Evolutionary conservation across 2,329 filamentous ascomycete species (phyloP).

Genomic region (Albophoma yamanashiensis): DNA sequence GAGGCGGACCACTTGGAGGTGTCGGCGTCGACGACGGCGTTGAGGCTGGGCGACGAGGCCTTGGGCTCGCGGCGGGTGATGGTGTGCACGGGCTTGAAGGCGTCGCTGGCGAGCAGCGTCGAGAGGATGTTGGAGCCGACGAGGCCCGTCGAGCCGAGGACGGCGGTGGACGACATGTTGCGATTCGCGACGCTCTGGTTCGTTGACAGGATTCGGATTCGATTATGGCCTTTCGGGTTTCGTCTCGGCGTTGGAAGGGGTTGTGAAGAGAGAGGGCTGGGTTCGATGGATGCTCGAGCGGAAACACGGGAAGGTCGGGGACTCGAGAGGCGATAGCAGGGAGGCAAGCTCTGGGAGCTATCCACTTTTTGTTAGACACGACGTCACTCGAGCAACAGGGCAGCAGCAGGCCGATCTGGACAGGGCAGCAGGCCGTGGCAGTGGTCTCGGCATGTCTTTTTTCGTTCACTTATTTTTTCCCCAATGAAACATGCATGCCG

Average conservation of each 20-base stretch:
- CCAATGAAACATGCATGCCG: background rate
- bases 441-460: background rate
- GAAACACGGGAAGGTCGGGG: background rate
- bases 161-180: conserved; percentile 30
- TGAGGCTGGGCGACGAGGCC: conserved; percentile 46
- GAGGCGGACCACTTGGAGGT: conserved; percentile 55
- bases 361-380: background rate
- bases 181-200: background rate
- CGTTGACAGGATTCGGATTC: background rate
- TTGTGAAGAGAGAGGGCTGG: background rate
- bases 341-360: background rate
- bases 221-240: background rate
- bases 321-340: background rate
- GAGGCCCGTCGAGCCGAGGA: conserved; percentile 58
- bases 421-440: background rate
- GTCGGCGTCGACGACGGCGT: conserved; percentile 52
- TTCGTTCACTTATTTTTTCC: background rate
- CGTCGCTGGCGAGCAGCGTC: conserved; percentile 44
- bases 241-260: background rate
- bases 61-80: conserved; percentile 57
- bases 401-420: too few species aligned
- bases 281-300: background rate
- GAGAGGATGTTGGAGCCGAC: conserved; percentile 65
- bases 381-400: background rate
- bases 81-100: conserved; percentile 46